Evolutionary conservation across 768 basidiomycete species (phyloP).

Genomic region (Pleurotus citrinopileatus): DNA sequence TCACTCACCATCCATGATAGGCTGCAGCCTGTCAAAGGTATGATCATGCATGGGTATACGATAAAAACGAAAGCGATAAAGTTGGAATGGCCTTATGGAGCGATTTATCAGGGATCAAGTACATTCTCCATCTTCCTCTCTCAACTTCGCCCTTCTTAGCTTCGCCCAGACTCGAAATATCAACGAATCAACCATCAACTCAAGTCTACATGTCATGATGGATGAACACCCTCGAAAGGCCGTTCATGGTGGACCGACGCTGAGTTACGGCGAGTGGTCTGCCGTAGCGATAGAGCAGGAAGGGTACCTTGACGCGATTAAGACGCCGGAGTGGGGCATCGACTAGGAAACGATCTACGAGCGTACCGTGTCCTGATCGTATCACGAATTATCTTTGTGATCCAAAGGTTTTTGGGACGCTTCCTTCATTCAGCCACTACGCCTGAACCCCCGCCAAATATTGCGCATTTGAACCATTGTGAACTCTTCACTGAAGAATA

Average conservation of each 20-base stretch:
- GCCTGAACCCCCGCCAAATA: too few relatives aligned
- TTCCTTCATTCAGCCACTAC: too few relatives aligned
- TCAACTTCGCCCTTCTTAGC: not conserved
- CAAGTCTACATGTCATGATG: slow-evolving; percentile 48
- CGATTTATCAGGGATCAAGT: slow-evolving; percentile 48
- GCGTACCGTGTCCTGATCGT: too few relatives aligned
- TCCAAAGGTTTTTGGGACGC: too few relatives aligned
- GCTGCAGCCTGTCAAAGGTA: slow-evolving; percentile 50
- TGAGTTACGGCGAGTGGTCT: slow-evolving; percentile 37
- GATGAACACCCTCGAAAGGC: slow-evolving; percentile 45
- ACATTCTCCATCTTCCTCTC: slow-evolving; percentile 4
- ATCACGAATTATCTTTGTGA: too few relatives aligned
- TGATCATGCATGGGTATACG: slow-evolving; percentile 50
- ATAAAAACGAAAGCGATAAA: slow-evolving; percentile 24
- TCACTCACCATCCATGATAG: not conserved
- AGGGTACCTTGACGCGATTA: slow-evolving; percentile 52
- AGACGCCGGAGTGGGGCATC: slow-evolving; percentile 51
- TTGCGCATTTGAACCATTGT: too few relatives aligned
- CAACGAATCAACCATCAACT: slow-evolving; percentile 48
- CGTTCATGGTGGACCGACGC: slow-evolving; percentile 43
- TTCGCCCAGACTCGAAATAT: slow-evolving; percentile 41
- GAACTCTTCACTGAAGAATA: too few relatives aligned
- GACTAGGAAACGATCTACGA: slow-evolving; percentile 27
- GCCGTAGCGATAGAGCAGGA: slow-evolving; percentile 54
- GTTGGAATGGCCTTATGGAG: slow-evolving; percentile 43